Evolutionary conservation across 305 asterid genomes (phyloP).

Genomic region (Rubia balearica): DNA sequence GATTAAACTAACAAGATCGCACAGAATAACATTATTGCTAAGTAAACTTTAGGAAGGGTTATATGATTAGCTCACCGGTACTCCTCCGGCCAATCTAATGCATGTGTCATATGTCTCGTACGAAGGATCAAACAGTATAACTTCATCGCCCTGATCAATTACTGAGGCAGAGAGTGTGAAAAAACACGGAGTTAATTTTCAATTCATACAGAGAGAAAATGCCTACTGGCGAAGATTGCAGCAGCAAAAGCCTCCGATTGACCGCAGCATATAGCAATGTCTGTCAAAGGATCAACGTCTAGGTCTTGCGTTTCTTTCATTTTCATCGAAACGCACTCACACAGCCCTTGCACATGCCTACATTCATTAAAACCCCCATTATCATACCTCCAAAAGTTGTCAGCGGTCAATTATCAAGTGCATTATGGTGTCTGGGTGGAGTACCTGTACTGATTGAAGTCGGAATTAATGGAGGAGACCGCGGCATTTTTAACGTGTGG

Average conservation of each 20-base stretch:
- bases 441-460: conserved; percentile 89
- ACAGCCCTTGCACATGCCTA: conserved; percentile 79
- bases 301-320: conserved; percentile 59
- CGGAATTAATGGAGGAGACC: conserved; percentile 64
- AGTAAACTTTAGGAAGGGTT: background rate
- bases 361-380: background rate
- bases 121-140: conserved; percentile 72
- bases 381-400: background rate
- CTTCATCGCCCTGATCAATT: conserved; percentile 75
- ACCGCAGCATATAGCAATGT: conserved; percentile 74
- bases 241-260: conserved; percentile 92
- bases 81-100: conserved; percentile 80
- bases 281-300: conserved; percentile 50
- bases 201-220: background rate
- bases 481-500: conserved; percentile 56
- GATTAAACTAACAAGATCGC: background rate
- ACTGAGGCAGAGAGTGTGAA: conserved; percentile 32
- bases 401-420: too few relatives aligned
- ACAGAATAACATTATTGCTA: background rate
- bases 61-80: conserved; percentile 40
- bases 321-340: conserved; percentile 51
- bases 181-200: background rate
- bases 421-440: too few relatives aligned
- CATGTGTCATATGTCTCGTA: conserved; percentile 77
- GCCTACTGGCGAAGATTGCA: conserved; percentile 63